Evolutionary conservation across 2,329 filamentous ascomycete species (phyloP).

Genomic region (Mycosphaerella sp.): DNA sequence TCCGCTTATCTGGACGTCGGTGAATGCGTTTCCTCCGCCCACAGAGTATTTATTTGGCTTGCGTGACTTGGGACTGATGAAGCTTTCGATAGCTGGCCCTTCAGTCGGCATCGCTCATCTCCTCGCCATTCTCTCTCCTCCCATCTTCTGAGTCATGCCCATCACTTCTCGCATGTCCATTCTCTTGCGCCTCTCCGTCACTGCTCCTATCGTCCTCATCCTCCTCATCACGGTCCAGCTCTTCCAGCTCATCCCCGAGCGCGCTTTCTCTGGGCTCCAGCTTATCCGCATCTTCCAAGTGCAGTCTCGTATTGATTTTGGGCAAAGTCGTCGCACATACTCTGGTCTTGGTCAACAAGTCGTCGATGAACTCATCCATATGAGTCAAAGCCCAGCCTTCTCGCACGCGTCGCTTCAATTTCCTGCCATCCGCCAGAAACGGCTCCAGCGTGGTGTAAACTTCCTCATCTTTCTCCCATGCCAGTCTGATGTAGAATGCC

Average conservation of each 20-base stretch:
- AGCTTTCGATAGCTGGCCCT: too few species aligned
- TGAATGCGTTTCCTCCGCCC: too few species aligned
- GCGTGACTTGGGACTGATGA: too few species aligned
- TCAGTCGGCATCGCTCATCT: constrained; percentile 26
- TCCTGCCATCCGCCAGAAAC: constrained; percentile 72
- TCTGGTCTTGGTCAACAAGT: constrained; percentile 78
- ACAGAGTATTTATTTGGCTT: too few species aligned
- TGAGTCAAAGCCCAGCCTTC: constrained; percentile 69
- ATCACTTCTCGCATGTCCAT: constrained; percentile 18
- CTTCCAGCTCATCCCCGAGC: constrained; percentile 68
- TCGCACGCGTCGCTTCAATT: constrained; percentile 69
- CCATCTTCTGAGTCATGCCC: constrained; percentile 1
- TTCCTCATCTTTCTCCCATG: constrained; percentile 72
- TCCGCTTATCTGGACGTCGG: too few species aligned
- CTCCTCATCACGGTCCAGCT: constrained; percentile 53
- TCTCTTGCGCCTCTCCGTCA: constrained; percentile 23
- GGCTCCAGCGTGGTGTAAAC: constrained; percentile 78
- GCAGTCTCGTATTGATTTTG: constrained; percentile 77
- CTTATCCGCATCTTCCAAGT: constrained; percentile 81
- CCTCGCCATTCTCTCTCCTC: constrained; percentile 15
- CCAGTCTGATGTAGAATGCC: constrained; percentile 87
- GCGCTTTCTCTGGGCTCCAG: constrained; percentile 80
- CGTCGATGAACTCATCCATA: constrained; percentile 91
- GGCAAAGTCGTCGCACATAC: constrained; percentile 88
- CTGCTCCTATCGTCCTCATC: constrained; percentile 32